Evolutionary conservation across 495 filamentous ascomycete genomes (phyloP).

Genomic region (Neurospora africana): DNA sequence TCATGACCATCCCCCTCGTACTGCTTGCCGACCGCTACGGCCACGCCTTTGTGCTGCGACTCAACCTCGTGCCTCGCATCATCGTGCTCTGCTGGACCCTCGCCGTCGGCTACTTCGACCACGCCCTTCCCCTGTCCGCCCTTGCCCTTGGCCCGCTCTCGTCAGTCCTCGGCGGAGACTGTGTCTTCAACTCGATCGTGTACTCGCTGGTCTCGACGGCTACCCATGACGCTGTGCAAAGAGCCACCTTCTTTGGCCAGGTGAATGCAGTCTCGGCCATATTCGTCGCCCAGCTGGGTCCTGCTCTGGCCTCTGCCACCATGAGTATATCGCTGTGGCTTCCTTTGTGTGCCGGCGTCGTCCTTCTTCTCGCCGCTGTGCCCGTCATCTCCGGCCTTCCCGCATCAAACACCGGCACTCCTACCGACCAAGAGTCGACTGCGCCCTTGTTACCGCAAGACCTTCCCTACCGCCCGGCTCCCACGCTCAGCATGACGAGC

Average conservation of each 20-base stretch:
- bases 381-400: slow-evolving; percentile 14
- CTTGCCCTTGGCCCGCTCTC: slow-evolving; percentile 26
- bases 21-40: slow-evolving; percentile 31
- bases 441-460: slow-evolving; percentile 2
- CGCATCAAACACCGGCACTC: neutral
- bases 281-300: slow-evolving; percentile 28
- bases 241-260: slow-evolving; percentile 36
- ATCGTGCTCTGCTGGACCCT: slow-evolving; percentile 32
- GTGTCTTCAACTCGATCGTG: slow-evolving; percentile 36
- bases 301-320: slow-evolving; percentile 30
- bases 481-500: neutral
- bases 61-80: slow-evolving; percentile 30
- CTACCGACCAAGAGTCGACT: slow-evolving; percentile 10
- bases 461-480: neutral
- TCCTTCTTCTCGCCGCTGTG: slow-evolving; percentile 26
- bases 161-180: slow-evolving; percentile 35
- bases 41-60: slow-evolving; percentile 21
- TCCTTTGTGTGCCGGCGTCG: slow-evolving; percentile 30
- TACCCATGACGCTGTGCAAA: slow-evolving; percentile 27
- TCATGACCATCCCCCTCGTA: slow-evolving; percentile 36
- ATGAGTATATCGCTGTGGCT: slow-evolving; percentile 31
- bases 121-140: slow-evolving; percentile 24
- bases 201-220: slow-evolving; percentile 31
- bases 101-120: slow-evolving; percentile 29
- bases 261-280: slow-evolving; percentile 31